These are phyloP conservation scores for Mercurialis annua DNA, from an alignment of 345 rosid species.

Conservation along the genomic window DNA sequence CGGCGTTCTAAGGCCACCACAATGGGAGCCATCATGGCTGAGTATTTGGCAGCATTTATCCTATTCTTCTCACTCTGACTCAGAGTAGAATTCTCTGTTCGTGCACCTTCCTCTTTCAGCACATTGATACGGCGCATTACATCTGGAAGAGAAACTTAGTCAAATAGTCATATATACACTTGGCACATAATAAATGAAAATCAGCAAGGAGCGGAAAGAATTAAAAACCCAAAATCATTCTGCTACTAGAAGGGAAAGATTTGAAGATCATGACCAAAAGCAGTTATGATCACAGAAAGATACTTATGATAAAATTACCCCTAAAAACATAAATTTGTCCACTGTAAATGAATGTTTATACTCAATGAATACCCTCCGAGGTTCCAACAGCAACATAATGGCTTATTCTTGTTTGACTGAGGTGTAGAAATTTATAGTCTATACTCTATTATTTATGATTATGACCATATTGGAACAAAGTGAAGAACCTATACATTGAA, in stretches of 20 bases:
- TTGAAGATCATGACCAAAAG: neutral
- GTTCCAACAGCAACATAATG: slow-evolving; percentile 9
- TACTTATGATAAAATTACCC: neutral
- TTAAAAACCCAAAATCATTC: slow-evolving; percentile 6
- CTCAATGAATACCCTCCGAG: neutral
- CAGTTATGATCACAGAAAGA: neutral
- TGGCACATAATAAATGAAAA: neutral
- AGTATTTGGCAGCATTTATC: slow-evolving; percentile 83
- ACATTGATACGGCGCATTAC: slow-evolving; percentile 80
- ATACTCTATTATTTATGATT: too few relatives aligned
- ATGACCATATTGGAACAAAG: neutral
- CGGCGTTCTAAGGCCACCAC: slow-evolving; percentile 89
- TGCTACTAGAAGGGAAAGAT: neutral
- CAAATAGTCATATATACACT: neutral
- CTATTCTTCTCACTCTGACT: slow-evolving; percentile 81
- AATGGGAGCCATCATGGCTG: slow-evolving; percentile 97
- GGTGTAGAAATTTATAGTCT: slow-evolving; percentile 1
- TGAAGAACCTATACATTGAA: neutral
- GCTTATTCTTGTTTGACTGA: neutral
- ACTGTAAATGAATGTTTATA: neutral
- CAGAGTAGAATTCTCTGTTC: slow-evolving; percentile 81
- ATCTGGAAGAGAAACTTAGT: slow-evolving; percentile 45
- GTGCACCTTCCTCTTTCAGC: slow-evolving; percentile 80
- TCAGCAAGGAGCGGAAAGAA: neutral
- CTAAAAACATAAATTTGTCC: neutral